Conservation (phyloP, 805 yeast species). For the Starmerella apicola region DNA sequence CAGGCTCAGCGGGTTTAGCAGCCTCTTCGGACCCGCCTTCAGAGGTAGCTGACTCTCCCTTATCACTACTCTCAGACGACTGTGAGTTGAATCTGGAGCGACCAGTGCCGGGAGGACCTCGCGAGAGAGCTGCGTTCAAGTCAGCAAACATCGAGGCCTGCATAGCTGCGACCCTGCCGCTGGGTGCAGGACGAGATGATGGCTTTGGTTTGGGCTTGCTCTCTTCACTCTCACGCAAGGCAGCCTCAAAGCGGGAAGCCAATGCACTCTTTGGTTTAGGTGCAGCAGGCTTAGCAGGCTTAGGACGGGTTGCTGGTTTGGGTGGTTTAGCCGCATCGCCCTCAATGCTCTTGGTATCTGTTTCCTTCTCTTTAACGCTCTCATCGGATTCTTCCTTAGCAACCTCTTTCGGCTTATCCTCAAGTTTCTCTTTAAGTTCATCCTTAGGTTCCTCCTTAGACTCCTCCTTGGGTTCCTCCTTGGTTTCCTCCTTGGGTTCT, state of each 20-base stretch:
- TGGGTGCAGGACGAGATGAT: slow-evolving; percentile 6
- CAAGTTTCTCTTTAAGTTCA: neutral
- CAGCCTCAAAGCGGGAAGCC: slow-evolving; percentile 17
- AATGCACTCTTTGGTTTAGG: slow-evolving; percentile 15
- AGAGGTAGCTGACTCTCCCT: neutral
- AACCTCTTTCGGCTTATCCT: neutral
- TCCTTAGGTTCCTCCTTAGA: neutral
- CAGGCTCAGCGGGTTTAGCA: no score
- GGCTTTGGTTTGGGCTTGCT: slow-evolving; percentile 16
- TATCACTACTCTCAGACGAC: neutral
- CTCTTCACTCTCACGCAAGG: slow-evolving; percentile 13
- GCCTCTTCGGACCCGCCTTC: neutral
- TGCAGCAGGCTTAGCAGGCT: slow-evolving; percentile 6
- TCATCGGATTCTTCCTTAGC: neutral
- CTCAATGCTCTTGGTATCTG: neutral
- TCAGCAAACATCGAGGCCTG: slow-evolving; percentile 19
- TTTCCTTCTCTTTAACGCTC: neutral
- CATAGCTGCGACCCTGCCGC: slow-evolving; percentile 12
- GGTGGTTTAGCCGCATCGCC: slow-evolving; percentile 1
- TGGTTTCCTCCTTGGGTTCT: neutral
- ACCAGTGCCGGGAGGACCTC: slow-evolving; percentile 19
- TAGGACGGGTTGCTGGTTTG: slow-evolving; percentile 9
- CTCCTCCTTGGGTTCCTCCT: neutral
- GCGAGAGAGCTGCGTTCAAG: slow-evolving; percentile 20
- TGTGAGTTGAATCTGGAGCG: slow-evolving; percentile 8